Conservation (phyloP, 768 basidiomycete species). For the Pleurotus sapidus region DNA sequence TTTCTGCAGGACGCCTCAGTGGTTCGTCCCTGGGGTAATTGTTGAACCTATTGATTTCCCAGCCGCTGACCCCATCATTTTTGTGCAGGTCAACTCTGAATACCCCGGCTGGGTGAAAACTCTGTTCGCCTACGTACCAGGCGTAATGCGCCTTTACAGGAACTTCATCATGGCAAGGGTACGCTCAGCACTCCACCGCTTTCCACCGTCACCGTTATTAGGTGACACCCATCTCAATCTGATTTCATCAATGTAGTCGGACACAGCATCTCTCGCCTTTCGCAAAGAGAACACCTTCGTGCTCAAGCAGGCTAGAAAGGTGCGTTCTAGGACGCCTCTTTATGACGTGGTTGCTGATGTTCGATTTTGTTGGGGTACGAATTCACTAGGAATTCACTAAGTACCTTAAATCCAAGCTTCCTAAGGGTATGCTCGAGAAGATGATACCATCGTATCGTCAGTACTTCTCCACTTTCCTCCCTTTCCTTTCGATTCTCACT, state of each 20-base stretch:
- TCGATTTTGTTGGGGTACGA: too few species aligned
- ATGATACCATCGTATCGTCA: conserved; percentile 53
- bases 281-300: conserved; percentile 35
- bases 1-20: conserved; percentile 59
- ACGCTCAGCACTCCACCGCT: conserved; percentile 9
- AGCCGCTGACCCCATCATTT: too few species aligned
- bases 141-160: conserved; percentile 45
- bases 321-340: neutral
- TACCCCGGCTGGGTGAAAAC: conserved; percentile 47
- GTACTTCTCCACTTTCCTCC: conserved; percentile 11
- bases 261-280: conserved; percentile 24
- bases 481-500: too few species aligned
- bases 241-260: neutral
- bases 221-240: neutral
- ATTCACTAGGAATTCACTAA: conserved; percentile 30
- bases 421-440: conserved; percentile 41
- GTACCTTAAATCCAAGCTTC: conserved; percentile 49
- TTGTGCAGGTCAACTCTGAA: conserved; percentile 29
- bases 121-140: conserved; percentile 52
- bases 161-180: conserved; percentile 47
- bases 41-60: neutral
- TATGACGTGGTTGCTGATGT: too few species aligned
- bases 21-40: conserved; percentile 51
- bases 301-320: conserved; percentile 28
- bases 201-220: neutral